Evolutionary conservation across 2,329 filamentous ascomycete genomes (phyloP), one percentile per base, ranked within the genome.

Genomic region (Thielaviopsis populi): DNA sequence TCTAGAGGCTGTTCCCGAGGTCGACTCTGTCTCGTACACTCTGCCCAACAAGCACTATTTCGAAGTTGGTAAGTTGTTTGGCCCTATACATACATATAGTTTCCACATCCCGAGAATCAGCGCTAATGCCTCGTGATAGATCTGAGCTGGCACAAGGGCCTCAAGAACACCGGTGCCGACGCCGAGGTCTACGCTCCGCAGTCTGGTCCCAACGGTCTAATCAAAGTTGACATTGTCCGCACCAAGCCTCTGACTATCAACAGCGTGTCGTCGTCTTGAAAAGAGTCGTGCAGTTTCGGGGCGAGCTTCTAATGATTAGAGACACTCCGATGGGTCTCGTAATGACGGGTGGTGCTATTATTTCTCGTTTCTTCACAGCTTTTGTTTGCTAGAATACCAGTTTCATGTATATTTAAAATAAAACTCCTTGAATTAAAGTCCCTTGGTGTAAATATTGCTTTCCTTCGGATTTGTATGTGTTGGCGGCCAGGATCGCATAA

Each of bases 41-140:
- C 80, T 99, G 71, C 94, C 94, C 11, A 99, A 99, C 80, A 97
- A 96, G 79, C 94, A 99, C 77, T 97, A 96, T 78, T 97, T 97
- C 72, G 92, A 97, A 76, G 86, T 97, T 74, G 88, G 85, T 90
- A 77, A 77, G 86, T 79, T 50, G 50, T 17, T 41, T 11, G 19
- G 42, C 54, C 2, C 37, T n/a, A 17, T 4, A 37, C 2, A n/a
- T 30, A n/a, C 17, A 6, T 37, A 1, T 13, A 8, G 17, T 24
- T 19, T 24, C 17, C 19, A 61, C 10, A 15, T 8, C 15, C n/a
- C 24, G 19, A 15, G 15, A 19, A 42, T 17, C 24, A 30, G n/a
- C 41, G 27, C 27, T 22, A 61, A 60, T 24, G 4, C 1, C 41
- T 48, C 41, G 17, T 41, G 27, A 41, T 71, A 92, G 92, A 97